phyloP scores from a whole-genome alignment of 352 stramenopile species.

The Pythium brachiatum region DNA sequence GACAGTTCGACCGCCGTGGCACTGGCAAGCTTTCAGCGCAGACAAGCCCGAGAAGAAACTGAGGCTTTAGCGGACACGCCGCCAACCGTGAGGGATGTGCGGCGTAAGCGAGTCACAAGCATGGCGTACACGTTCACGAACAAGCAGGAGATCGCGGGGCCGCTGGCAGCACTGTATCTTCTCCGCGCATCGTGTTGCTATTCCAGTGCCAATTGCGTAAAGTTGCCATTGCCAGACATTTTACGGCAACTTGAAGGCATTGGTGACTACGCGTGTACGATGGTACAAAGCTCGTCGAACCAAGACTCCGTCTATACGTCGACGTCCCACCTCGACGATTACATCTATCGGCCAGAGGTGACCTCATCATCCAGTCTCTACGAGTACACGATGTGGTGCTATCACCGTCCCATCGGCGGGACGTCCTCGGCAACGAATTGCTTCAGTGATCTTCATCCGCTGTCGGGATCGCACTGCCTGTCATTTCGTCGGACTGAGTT shows the following conservation, averaged over 20 bases:
- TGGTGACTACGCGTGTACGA: slow-evolving; percentile 7
- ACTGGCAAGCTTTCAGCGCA: slow-evolving; percentile 12
- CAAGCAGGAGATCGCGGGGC: slow-evolving; percentile 24
- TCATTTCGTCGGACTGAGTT: slow-evolving; percentile 1
- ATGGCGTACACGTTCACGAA: slow-evolving; percentile 21
- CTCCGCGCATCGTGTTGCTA: slow-evolving; percentile 20
- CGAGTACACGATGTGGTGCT: slow-evolving; percentile 14
- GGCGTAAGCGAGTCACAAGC: slow-evolving; percentile 13
- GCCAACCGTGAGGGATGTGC: neutral
- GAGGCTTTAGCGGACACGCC: neutral
- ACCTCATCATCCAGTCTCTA: neutral
- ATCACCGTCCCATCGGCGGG: neutral
- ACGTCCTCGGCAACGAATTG: neutral
- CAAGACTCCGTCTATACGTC: neutral
- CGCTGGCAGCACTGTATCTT: slow-evolving; percentile 14
- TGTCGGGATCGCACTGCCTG: slow-evolving; percentile 11
- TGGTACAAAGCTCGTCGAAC: neutral
- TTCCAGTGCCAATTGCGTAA: slow-evolving; percentile 3
- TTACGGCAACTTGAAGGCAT: slow-evolving; percentile 5
- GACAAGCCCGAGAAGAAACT: slow-evolving; percentile 7
- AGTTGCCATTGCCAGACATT: slow-evolving; percentile 7
- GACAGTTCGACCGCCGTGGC: slow-evolving; percentile 3
- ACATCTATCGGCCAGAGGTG: neutral
- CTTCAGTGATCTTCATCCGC: neutral
- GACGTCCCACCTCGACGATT: slow-evolving; percentile 8